Evolutionary conservation across 2,329 filamentous ascomycete genomes (phyloP), one percentile per base, ranked within the genome.

Genomic region (Arthrobotrys iridis): DNA sequence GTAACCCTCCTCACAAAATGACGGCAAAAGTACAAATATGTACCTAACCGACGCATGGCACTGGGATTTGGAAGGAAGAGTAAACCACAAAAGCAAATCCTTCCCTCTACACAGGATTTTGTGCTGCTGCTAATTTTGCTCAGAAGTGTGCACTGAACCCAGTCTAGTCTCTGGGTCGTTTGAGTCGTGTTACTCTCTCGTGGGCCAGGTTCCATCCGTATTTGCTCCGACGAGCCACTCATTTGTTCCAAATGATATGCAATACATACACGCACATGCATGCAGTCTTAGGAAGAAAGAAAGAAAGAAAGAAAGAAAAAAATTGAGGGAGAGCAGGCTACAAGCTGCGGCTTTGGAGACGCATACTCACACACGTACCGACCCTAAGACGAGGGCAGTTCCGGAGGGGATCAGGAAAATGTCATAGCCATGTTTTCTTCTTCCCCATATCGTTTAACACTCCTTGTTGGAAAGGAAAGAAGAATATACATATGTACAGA

Each of bases 291-390:
- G 41, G 50, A 64, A 43, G 65, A 52, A 18, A 28, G n/a, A n/a
- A n/a, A n/a, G n/a, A n/a, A n/a, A n/a, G 20, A 52, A 52, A n/a
- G n/a, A 52, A 52, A 52, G 46, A 22, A 52, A 52, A n/a, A 10
- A 50, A 13, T n/a, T n/a, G n/a, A n/a, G n/a, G n/a, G n/a, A 64
- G 40, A 71, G 70, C 62, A 74, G 63, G 63, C 71, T 68, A 67
- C 71, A 68, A 67, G 71, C 71, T 75, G 71, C 71, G 71, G 71
- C 71, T 75, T 75, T 75, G 71, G 71, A 75, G 71, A 75, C 71
- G 71, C 71, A 63, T 75, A 68, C 71, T 75, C 71, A 75, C 63
- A 66, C 62, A 75, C 63, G 63, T 67, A 75, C 52, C 57, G 57
- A 62, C 63, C 63, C 71, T 63, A 60, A 75, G 62, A 75, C 70